Percentiles rank a stretch among this genome's conserved stretches.
Evolutionary conservation across 164 flowering plant genomes (phyloP).

Genomic region (Paratinospora sagittata): DNA sequence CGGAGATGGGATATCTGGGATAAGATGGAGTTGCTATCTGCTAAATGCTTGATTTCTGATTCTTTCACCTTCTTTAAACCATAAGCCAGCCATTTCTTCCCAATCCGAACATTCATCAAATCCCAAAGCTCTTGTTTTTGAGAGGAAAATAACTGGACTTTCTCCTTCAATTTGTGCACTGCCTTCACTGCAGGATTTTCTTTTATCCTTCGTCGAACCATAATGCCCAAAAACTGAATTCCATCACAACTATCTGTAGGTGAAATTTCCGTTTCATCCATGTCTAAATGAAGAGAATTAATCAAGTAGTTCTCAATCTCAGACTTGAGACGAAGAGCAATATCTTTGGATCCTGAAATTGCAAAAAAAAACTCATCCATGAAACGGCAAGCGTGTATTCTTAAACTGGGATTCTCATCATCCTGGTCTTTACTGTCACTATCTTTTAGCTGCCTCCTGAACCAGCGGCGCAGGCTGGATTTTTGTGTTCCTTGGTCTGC

Average conservation of each 20-base stretch:
- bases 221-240: conserved; percentile 54
- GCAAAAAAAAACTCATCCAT: conserved; percentile 87
- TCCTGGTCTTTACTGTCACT: conserved; percentile 5
- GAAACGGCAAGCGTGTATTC: conserved; percentile 63
- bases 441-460: conserved; percentile 63
- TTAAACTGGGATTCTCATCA: conserved; percentile 26
- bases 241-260: conserved; percentile 36
- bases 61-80: conserved; percentile 85
- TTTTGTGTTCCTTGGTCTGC: conserved; percentile 21
- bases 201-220: conserved; percentile 34
- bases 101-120: conserved; percentile 54
- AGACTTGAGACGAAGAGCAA: conserved; percentile 41
- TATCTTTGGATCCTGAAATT: conserved; percentile 57
- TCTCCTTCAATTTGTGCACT: conserved; percentile 86
- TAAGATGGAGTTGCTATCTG: conserved; percentile 48
- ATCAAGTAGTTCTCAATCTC: conserved; percentile 46
- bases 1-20: conserved; percentile 58
- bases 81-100: conserved; percentile 81
- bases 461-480: conserved; percentile 70
- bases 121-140: conserved; percentile 79
- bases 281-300: conserved; percentile 44
- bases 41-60: conserved; percentile 70
- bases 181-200: conserved; percentile 60
- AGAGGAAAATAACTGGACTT: conserved; percentile 55
- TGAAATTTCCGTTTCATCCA: conserved; percentile 33